These are phyloP conservation scores for Xylaria acuta DNA, from an alignment of 495 filamentous ascomycete species.

Conservation along the genomic window DNA sequence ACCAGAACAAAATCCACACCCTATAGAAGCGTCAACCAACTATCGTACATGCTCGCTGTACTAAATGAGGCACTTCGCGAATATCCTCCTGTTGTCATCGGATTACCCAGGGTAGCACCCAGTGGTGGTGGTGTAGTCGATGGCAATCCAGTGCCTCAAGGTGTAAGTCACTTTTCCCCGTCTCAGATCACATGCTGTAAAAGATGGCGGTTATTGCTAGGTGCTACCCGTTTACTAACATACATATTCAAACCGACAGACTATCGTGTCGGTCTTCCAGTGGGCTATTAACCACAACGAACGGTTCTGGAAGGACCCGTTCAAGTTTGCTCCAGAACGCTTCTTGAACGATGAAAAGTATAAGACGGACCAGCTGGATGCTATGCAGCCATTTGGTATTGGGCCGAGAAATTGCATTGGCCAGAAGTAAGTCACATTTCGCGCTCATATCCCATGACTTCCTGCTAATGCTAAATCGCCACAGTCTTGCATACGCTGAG, in stretches of 20 bases:
- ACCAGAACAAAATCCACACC: constrained; percentile 6
- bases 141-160: constrained; percentile 49
- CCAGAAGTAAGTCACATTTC: constrained; percentile 51
- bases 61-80: constrained; percentile 58
- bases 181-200: background rate
- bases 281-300: constrained; percentile 51
- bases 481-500: constrained; percentile 58
- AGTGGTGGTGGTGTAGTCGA: constrained; percentile 53
- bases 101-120: constrained; percentile 51
- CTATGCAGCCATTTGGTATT: constrained; percentile 58
- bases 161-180: constrained; percentile 37
- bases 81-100: constrained; percentile 56
- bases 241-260: constrained; percentile 44
- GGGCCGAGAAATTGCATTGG: constrained; percentile 64
- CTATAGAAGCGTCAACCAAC: constrained; percentile 35
- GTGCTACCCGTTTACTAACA: background rate
- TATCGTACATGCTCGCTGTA: constrained; percentile 59
- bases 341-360: constrained; percentile 52
- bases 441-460: background rate
- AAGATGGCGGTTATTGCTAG: background rate
- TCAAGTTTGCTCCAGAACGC: constrained; percentile 57
- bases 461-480: constrained; percentile 1
- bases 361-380: constrained; percentile 50
- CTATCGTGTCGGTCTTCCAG: constrained; percentile 56
- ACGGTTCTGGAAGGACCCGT: constrained; percentile 51